A percentile compares a stretch with the other conserved stretches of the same genome.
phyloP scores from a whole-genome alignment of 768 basidiomycete genomes.

The Gloeostereum incarnatum region DNA sequence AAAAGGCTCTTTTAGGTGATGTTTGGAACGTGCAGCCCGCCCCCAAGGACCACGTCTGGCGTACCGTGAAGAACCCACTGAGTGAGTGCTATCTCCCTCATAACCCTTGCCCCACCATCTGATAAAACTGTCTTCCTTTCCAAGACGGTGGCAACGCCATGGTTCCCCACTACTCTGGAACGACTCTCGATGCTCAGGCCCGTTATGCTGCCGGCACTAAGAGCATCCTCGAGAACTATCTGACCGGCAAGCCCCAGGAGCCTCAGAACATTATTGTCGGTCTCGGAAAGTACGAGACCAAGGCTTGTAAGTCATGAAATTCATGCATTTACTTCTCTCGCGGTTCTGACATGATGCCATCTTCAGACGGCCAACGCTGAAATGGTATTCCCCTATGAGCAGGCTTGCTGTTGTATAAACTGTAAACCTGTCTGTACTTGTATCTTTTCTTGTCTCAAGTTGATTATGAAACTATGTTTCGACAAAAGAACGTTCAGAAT shows the following conservation, averaged over 20 bases:
- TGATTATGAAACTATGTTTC: constrained; percentile 1
- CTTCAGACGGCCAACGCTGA: constrained; percentile 44
- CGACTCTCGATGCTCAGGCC: constrained; percentile 82
- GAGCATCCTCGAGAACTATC: constrained; percentile 66
- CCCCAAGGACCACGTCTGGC: constrained; percentile 80
- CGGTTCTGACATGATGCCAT: constrained; percentile 3
- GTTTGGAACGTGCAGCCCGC: constrained; percentile 89
- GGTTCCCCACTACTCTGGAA: constrained; percentile 83
- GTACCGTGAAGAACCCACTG: constrained; percentile 70
- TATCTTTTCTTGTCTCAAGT: too few species aligned
- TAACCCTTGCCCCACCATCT: too few species aligned
- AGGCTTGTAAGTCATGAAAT: constrained; percentile 32
- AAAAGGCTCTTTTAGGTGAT: constrained; percentile 29
- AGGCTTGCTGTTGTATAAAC: not conserved
- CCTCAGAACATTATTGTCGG: constrained; percentile 78
- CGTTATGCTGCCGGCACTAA: constrained; percentile 73
- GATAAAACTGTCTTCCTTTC: too few species aligned
- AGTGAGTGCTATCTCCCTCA: too few species aligned
- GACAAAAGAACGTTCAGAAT: not conserved
- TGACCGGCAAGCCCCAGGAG: constrained; percentile 55
- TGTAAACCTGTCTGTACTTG: too few species aligned
- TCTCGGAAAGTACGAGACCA: constrained; percentile 33
- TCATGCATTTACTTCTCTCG: too few species aligned
- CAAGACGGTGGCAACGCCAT: too few species aligned
- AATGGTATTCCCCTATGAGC: not conserved